These are phyloP conservation scores for Aureobasidium sp. DNA, from an alignment of 2,329 filamentous ascomycete genomes.

Conservation along the genomic window DNA sequence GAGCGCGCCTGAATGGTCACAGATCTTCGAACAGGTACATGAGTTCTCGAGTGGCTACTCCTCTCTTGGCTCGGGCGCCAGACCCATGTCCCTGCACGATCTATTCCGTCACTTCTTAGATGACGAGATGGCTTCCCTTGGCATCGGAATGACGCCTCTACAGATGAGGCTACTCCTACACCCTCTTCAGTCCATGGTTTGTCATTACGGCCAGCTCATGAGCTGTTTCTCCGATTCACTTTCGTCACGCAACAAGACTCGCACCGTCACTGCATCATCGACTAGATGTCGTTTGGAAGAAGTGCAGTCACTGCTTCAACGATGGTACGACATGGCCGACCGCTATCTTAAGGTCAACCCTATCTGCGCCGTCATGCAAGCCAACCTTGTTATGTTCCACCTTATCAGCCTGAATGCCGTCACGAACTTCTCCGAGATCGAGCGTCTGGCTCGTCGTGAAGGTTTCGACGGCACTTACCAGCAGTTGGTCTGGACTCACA, in stretches of 20 bases:
- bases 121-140: constrained; percentile 51
- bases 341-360: constrained; percentile 50
- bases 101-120: constrained; percentile 63
- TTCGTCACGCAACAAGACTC: constrained; percentile 39
- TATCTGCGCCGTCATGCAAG: constrained; percentile 53
- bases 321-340: constrained; percentile 61
- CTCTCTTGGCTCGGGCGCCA: constrained; percentile 46
- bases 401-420: constrained; percentile 63
- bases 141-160: constrained; percentile 46
- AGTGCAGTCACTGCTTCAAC: constrained; percentile 55
- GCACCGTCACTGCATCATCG: constrained; percentile 52
- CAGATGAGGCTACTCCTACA: constrained; percentile 63
- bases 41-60: constrained; percentile 48
- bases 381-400: constrained; percentile 63
- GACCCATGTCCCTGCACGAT: constrained; percentile 54
- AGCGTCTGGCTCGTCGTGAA: constrained; percentile 58
- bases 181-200: constrained; percentile 59
- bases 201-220: constrained; percentile 58
- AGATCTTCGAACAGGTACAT: constrained; percentile 53
- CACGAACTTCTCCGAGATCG: constrained; percentile 61
- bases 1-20: constrained; percentile 53
- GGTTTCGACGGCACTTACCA: constrained; percentile 50
- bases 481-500: constrained; percentile 49
- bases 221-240: constrained; percentile 56
- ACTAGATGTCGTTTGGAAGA: constrained; percentile 57